phyloP scores from a whole-genome alignment of 1,284 basidiomycete genomes.

The Volvariella surrecta region DNA sequence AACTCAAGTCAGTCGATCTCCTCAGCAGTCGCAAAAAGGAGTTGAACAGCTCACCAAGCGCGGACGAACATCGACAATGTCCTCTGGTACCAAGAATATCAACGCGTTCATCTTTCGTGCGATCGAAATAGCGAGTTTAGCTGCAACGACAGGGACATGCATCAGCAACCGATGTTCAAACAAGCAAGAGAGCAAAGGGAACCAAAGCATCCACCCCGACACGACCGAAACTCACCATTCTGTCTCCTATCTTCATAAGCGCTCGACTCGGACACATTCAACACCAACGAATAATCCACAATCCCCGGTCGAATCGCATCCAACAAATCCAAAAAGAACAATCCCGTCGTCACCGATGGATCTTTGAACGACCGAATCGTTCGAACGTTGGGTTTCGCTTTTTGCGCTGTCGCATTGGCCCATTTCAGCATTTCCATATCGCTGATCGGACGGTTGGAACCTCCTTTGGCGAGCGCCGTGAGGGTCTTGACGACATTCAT shows the following conservation, averaged over 20 bases:
- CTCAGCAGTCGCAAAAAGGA: neutral
- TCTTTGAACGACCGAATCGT: slow-evolving; percentile 93
- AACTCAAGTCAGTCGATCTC: neutral
- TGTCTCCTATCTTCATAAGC: slow-evolving; percentile 85
- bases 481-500: slow-evolving; percentile 93
- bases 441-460: slow-evolving; percentile 72
- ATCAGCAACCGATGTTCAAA: neutral
- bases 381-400: slow-evolving; percentile 55
- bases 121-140: slow-evolving; percentile 96
- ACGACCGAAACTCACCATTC: slow-evolving; percentile 59
- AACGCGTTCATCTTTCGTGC: slow-evolving; percentile 95
- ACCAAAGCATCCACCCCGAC: neutral
- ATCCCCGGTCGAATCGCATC: slow-evolving; percentile 91
- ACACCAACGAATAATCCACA: slow-evolving; percentile 84
- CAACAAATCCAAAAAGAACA: slow-evolving; percentile 93
- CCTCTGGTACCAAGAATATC: slow-evolving; percentile 97
- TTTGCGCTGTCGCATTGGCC: slow-evolving; percentile 88
- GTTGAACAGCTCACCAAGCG: slow-evolving; percentile 52
- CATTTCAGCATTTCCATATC: slow-evolving; percentile 94
- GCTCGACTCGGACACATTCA: slow-evolving; percentile 54
- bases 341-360: slow-evolving; percentile 78
- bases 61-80: slow-evolving; percentile 84
- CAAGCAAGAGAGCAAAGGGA: too few relatives aligned
- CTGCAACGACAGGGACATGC: slow-evolving; percentile 27
- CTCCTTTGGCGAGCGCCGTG: slow-evolving; percentile 64